Base-by-base conservation (phyloP, 2,329 filamentous ascomycete genomes). In the Arthrobotrys megalospora region DNA sequence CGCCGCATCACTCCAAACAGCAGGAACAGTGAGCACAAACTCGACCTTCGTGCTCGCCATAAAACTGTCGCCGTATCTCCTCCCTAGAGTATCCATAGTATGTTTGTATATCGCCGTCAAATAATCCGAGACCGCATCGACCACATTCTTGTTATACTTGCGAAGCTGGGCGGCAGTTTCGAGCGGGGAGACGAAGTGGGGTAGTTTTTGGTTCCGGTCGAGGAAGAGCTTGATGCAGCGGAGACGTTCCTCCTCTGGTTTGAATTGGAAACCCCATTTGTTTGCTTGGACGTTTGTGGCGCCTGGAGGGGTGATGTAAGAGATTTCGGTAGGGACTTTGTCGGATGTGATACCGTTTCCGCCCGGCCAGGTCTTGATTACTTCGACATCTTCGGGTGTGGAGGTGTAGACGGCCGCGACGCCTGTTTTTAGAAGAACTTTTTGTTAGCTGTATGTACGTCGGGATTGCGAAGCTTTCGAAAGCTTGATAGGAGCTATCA, bases 161-260 rank as follows among this genome's bases (percentile, higher is more conserved):
- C 90, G 90, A n/a, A 94, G 87, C 83, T 93, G 91, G 0, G 91
- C 90, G 0, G 91, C 91, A 58, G 92, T 94, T 83, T 94, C 92
- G 24, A 93, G 87, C 6, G 91, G 91, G 81, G 90, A 92, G 78
- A 94, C 91, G 80, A 94, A 95, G 80, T 93, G 92, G 6, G 92
- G 92, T 24, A 95, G 87, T 84, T 93, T 93, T 84, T 94, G 92
- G 50, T 91, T 90, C 21, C 91, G 89, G 83, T 95, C 92, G 41
- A 95, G 90, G 82, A 94, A 94, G 24, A 95, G 88, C 86, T 95
- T 95, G 86, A 95, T 93, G 83, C 92, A 95, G 10, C 92, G 90
- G 32, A 95, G 87, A 19, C 92, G 89, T 53, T 90, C 88, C 84
- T 93, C 91, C 82, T 93, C 91, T 0, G 92, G 91, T 82, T 90